These are phyloP conservation scores for Coemansia guatemalensis DNA, from an alignment of 192 early-diverging fungal genomes.

Conservation along the genomic window DNA sequence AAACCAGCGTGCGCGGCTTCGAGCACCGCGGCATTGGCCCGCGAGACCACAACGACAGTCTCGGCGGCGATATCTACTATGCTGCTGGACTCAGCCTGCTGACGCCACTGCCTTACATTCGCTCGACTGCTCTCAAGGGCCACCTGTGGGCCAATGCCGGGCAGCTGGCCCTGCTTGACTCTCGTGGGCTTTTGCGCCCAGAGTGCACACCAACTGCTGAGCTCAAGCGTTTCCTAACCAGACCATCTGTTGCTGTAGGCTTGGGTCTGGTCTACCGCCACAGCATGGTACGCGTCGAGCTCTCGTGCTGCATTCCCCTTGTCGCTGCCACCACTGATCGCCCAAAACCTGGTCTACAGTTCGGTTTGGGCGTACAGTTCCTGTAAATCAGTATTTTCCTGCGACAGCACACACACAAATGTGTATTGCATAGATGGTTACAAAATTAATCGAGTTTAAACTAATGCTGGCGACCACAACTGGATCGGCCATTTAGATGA, in stretches of 20 bases:
- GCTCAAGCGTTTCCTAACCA: slow-evolving; percentile 49
- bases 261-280: slow-evolving; percentile 85
- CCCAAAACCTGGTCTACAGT: slow-evolving; percentile 74
- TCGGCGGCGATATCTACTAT: slow-evolving; percentile 89
- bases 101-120: slow-evolving; percentile 74
- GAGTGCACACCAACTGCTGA: slow-evolving; percentile 24
- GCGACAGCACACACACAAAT: not conserved
- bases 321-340: slow-evolving; percentile 62
- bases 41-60: slow-evolving; percentile 71
- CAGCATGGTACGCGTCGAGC: slow-evolving; percentile 80
- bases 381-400: slow-evolving; percentile 19
- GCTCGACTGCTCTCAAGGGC: slow-evolving; percentile 63
- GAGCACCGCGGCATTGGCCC: slow-evolving; percentile 85
- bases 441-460: not conserved
- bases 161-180: slow-evolving; percentile 58
- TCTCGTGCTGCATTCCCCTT: slow-evolving; percentile 88
- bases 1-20: slow-evolving; percentile 85
- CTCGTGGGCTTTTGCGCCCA: slow-evolving; percentile 19
- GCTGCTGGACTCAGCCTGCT: slow-evolving; percentile 76
- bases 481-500: no score
- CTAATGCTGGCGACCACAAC: not conserved
- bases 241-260: slow-evolving; percentile 75
- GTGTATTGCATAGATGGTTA: not conserved
- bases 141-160: slow-evolving; percentile 93
- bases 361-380: slow-evolving; percentile 86